These are phyloP conservation scores for Lactarius pseudohatsudake DNA, from an alignment of 768 basidiomycete species.

Conservation along the genomic window DNA sequence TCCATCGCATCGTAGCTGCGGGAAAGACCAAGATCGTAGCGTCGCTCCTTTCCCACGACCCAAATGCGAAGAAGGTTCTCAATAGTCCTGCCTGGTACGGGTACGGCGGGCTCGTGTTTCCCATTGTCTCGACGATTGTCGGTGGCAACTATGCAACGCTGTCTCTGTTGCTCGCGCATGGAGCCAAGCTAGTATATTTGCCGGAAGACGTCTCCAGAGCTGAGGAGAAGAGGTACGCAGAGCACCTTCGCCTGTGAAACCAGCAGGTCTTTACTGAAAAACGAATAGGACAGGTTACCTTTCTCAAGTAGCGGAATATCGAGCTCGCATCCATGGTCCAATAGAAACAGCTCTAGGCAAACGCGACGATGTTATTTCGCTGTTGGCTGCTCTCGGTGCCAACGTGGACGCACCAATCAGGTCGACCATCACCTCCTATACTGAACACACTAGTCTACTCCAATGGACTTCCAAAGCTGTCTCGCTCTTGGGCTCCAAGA, in stretches of 20 bases:
- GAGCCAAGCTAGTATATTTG: constrained; percentile 32
- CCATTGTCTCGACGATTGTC: constrained; percentile 34
- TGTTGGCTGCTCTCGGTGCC: constrained; percentile 35
- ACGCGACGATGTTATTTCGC: constrained; percentile 32
- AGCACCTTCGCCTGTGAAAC: too few relatives aligned
- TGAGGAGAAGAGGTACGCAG: constrained; percentile 28
- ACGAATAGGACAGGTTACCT: not conserved
- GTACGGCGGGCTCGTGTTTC: constrained; percentile 26
- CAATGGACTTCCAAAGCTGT: constrained; percentile 29
- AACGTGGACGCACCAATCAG: constrained; percentile 28
- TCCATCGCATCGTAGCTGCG: constrained; percentile 35
- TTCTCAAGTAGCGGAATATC: not conserved
- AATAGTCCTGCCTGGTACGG: constrained; percentile 30
- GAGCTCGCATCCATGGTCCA: constrained; percentile 27
- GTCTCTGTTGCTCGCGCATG: constrained; percentile 36
- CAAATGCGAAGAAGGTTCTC: constrained; percentile 36
- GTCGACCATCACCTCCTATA: not conserved
- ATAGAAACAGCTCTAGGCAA: constrained; percentile 33
- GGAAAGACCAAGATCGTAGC: constrained; percentile 32
- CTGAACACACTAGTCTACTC: constrained; percentile 24
- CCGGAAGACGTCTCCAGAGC: constrained; percentile 34
- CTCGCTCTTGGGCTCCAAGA: not conserved
- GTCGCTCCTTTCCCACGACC: constrained; percentile 34
- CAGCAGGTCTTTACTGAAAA: not conserved
- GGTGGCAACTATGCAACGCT: constrained; percentile 32